Percentiles rank a stretch among this genome's conserved stretches.
Evolutionary conservation across 495 filamentous ascomycete genomes (phyloP).

Genomic region (Lichenothelia convexa): DNA sequence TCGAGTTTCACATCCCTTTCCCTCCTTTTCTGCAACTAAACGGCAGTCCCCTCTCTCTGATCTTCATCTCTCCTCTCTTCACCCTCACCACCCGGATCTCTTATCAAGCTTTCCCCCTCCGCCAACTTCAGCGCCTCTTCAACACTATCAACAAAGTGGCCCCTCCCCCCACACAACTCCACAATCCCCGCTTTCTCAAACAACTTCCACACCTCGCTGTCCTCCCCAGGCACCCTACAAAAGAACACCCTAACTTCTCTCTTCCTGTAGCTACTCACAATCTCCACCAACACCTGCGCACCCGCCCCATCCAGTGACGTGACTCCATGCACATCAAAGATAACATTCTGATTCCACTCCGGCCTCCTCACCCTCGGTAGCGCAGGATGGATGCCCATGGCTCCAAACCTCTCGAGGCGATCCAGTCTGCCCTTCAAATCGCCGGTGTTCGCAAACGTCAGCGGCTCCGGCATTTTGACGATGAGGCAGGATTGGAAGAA

Average conservation of each 20-base stretch:
- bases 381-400: conserved; percentile 65
- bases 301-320: conserved; percentile 84
- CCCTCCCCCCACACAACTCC: conserved; percentile 51
- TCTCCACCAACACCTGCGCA: conserved; percentile 77
- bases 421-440: conserved; percentile 70
- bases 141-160: conserved; percentile 66
- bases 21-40: no score
- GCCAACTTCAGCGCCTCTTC: conserved; percentile 66
- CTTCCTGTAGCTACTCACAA: conserved; percentile 57
- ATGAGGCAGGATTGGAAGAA: conserved; percentile 84
- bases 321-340: conserved; percentile 94
- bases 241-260: conserved; percentile 74
- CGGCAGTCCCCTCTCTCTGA: conserved; percentile 2
- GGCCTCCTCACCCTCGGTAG: conserved; percentile 53
- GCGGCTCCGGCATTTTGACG: conserved; percentile 89
- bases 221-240: conserved; percentile 47
- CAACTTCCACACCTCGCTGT: conserved; percentile 47
- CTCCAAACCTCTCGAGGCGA: conserved; percentile 75
- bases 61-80: conserved; percentile 3
- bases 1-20: no score
- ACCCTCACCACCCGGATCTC: conserved; percentile 7
- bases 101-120: conserved; percentile 36
- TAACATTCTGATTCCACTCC: conserved; percentile 69
- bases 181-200: conserved; percentile 72
- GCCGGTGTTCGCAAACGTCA: conserved; percentile 95